Base-by-base conservation (phyloP, 1,284 basidiomycete species). In the Stygiomarasmius scandens region DNA sequence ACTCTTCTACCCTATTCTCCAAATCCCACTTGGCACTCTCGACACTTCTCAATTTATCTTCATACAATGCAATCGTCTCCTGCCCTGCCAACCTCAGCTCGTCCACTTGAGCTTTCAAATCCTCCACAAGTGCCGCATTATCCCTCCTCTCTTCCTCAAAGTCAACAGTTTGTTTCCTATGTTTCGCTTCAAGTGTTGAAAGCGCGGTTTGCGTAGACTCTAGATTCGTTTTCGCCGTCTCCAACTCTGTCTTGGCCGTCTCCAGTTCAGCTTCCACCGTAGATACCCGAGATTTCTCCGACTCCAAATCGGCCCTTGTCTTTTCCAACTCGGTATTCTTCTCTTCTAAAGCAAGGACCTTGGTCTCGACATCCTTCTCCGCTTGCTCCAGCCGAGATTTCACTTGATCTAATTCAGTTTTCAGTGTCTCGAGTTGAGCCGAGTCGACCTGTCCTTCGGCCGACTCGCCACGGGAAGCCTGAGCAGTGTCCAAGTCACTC, bases 41-140 rank as follows among this genome's bases (percentile, higher is more conserved):
- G 5, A 41, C 38, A 41, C 38, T n/a, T 41, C 38, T 12, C n/a
- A 96, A 77, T 34, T 89, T 86, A 66, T 95, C 93, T 75, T 98
- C 95, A 67, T 97, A 97, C 34, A 96, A 77, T 34, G 91, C 92
- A 63, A 95, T 95, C 1, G 92, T 95, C 83, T 95, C 92, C 76
- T 93, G 90, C 22, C 95, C 94, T 22, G 93, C 93, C 59, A 82
- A 79, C 51, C 92, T 81, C 43, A 96, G 79, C 67, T 93, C 90
- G 55, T 94, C 89, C 1, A 96, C 85, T 64, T 93, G 90, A 4
- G 38, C 38, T 5, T 19, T 12, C 38, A 41, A 41, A 41, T 41
- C 38, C 6, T 41, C 38, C 2, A 60, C 34, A 16, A 38, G 46
- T 1, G 68, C 73, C 12, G 79, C 77, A 20, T 93, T 72, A 61